A percentile compares a stretch with the other conserved stretches of the same genome.
Conservation (phyloP, 352 stramenopile species). For the Pythium volutum region DNA sequence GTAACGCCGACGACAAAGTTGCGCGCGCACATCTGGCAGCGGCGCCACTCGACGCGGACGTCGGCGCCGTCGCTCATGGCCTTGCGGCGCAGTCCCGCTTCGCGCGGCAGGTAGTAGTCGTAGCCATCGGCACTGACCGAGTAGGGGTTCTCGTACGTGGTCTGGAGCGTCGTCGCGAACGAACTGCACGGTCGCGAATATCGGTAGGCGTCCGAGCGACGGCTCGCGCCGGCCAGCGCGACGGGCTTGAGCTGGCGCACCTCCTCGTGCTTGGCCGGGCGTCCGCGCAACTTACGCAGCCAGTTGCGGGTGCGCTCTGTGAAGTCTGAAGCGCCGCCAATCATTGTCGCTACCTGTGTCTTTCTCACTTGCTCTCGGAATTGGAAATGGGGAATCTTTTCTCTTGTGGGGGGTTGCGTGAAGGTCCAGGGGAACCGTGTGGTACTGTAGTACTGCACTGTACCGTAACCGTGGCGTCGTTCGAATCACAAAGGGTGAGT, state of each 20-base stretch:
- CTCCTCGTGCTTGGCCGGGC: constrained; percentile 55
- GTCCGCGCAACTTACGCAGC: constrained; percentile 42
- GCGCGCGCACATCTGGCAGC: constrained; percentile 59
- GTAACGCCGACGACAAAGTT: constrained; percentile 53
- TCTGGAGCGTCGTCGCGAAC: constrained; percentile 49
- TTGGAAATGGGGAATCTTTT: constrained; percentile 4
- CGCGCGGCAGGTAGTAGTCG: background rate
- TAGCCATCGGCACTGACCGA: background rate
- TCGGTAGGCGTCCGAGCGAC: constrained; percentile 31
- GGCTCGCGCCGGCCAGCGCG: constrained; percentile 65
- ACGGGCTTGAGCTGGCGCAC: constrained; percentile 54
- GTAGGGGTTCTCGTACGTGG: constrained; percentile 13
- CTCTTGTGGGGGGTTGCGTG: no score
- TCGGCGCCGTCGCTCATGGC: constrained; percentile 45
- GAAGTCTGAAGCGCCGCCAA: constrained; percentile 38
- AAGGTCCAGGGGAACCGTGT: no score
- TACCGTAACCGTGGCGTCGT: background rate
- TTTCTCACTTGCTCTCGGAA: background rate
- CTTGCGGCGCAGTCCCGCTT: constrained; percentile 32
- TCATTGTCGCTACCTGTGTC: constrained; percentile 11
- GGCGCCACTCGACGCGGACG: constrained; percentile 29
- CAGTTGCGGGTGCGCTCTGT: constrained; percentile 40
- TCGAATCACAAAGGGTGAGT: background rate
- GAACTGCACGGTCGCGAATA: constrained; percentile 61
- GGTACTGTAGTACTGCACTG: no score